Base-by-base conservation (phyloP, 345 rosid species). In the Murraya paniculata region DNA sequence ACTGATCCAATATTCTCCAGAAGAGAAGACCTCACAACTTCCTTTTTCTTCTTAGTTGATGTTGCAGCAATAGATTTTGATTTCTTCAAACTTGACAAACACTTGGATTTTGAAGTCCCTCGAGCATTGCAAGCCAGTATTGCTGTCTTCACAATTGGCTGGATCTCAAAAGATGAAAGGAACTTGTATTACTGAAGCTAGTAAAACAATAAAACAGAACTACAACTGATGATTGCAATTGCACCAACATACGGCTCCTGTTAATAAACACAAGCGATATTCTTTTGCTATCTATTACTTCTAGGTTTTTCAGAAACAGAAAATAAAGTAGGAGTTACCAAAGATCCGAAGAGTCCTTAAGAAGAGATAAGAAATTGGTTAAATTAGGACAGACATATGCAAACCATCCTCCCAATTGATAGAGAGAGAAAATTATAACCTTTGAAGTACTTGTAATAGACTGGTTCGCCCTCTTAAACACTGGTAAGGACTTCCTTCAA, bases 401-500 rank as follows among this genome's bases (percentile, higher is more conserved):
- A 57, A 30, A 30, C 45, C 55, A 16, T 53, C 28, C 50, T 25
- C 55, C 21, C 6, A 55, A 67, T 75, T 30, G 24, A 11, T 7
- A 33, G 35, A 70, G 25, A n/a, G 4, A 33, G 28, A 6, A 71
- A 56, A 30, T 19, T 19, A 74, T n/a, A 61, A 71, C 81, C 90
- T 85, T 82, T 16, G 53, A 14, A 21, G 75, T 21, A 62, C 73
- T 79, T 64, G 68, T 58, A 79, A 73, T 72, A 59, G 75, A 81
- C 74, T 78, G 84, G 70, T 74, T 88, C 60, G 41, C 67, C 83
- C 74, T 76, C 82, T 41, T 85, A 25, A 78, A 68, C 27, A 73
- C 83, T 31, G 86, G 87, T 64, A 84, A 81, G 56, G 90, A 89
- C 82, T 87, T 89, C 93, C 95, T 91, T 78, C 83, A 87, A 81